Conservation (phyloP, 495 filamentous ascomycete species). For the Xylaria palmicola region DNA sequence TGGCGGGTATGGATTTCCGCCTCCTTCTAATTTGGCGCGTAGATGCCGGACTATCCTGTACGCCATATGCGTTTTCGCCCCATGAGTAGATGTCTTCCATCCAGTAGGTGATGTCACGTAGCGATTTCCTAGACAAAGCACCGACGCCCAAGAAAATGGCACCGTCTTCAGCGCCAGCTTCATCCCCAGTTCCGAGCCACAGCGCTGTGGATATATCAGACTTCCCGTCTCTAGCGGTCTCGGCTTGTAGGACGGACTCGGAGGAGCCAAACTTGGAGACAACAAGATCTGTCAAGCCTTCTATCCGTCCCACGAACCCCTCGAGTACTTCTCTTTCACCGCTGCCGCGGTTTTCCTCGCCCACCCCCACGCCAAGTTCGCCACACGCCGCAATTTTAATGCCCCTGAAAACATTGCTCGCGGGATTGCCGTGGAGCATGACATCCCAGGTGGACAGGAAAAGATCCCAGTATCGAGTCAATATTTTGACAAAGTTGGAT, state of each 20-base stretch:
- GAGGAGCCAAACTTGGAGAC: slow-evolving; percentile 79
- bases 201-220: slow-evolving; percentile 19
- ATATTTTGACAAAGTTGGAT: slow-evolving; percentile 51
- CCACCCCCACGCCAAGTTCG: slow-evolving; percentile 89
- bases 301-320: slow-evolving; percentile 66
- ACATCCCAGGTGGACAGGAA: slow-evolving; percentile 87
- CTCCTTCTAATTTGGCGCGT: slow-evolving; percentile 37
- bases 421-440: slow-evolving; percentile 84
- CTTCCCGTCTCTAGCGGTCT: slow-evolving; percentile 16
- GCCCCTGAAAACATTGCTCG: slow-evolving; percentile 72
- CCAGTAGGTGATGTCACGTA: slow-evolving; percentile 73
- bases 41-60: slow-evolving; percentile 68
- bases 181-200: slow-evolving; percentile 67
- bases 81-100: slow-evolving; percentile 78
- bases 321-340: slow-evolving; percentile 90
- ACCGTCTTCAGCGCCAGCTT: slow-evolving; percentile 71
- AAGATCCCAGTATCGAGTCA: slow-evolving; percentile 80
- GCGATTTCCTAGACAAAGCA: slow-evolving; percentile 59
- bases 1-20: slow-evolving; percentile 18
- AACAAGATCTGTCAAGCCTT: slow-evolving; percentile 77
- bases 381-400: slow-evolving; percentile 89
- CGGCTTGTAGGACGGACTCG: slow-evolving; percentile 18
- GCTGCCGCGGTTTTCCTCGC: slow-evolving; percentile 90
- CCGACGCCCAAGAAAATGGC: slow-evolving; percentile 80
- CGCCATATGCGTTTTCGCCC: slow-evolving; percentile 77